Evolutionary conservation across 805 yeast genomes (phyloP).

Genomic region (Candida boleticola): DNA sequence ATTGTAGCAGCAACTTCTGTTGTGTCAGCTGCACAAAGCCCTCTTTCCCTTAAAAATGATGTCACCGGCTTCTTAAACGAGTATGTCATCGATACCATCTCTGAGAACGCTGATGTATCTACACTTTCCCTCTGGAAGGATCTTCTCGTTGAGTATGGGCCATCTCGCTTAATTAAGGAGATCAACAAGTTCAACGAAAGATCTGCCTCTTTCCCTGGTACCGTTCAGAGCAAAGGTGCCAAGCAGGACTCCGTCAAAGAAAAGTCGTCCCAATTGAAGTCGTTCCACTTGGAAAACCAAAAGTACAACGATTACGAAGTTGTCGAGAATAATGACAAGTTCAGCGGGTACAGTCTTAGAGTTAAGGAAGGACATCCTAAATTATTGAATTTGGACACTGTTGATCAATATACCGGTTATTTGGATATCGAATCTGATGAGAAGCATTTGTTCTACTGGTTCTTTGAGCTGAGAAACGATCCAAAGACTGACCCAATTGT

Average conservation of each 20-base stretch:
- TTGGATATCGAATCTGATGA: constrained; percentile 32
- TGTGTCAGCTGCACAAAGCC: not conserved
- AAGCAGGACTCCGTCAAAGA: not conserved
- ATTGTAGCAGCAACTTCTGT: not conserved
- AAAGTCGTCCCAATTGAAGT: not conserved
- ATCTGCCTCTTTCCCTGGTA: constrained; percentile 4
- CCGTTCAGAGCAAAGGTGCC: not conserved
- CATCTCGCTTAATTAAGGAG: constrained; percentile 1
- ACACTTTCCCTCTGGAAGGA: not conserved
- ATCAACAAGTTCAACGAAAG: constrained; percentile 1
- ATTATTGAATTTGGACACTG: constrained; percentile 34
- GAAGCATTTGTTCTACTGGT: constrained; percentile 91
- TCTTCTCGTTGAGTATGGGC: constrained; percentile 4
- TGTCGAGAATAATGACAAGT: constrained; percentile 13
- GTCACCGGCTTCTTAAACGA: not conserved
- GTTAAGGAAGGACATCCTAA: constrained; percentile 34
- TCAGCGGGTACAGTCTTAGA: constrained; percentile 26
- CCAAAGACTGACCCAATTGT: constrained; percentile 84
- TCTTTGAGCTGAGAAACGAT: constrained; percentile 86
- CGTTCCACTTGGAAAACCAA: not conserved
- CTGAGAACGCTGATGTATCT: not conserved
- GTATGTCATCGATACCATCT: not conserved
- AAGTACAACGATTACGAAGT: constrained; percentile 4
- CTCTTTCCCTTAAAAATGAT: not conserved
- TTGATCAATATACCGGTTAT: constrained; percentile 38